Percentiles rank a stretch among this genome's conserved stretches.
Evolutionary conservation across 2,329 filamentous ascomycete species (phyloP).

Genomic region (Metarhizium sp.): DNA sequence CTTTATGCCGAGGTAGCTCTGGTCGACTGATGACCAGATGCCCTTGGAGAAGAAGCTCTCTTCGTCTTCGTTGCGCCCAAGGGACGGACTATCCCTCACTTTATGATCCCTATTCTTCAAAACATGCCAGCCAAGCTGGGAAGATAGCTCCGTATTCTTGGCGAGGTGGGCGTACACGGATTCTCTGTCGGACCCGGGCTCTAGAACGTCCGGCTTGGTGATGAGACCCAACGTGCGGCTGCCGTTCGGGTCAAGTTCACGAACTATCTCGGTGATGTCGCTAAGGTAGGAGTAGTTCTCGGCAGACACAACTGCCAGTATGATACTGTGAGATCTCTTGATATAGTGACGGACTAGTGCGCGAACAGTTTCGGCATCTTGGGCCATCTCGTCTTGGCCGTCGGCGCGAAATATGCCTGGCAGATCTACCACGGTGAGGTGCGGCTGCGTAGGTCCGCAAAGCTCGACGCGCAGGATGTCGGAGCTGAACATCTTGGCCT

Average conservation of each 20-base stretch:
- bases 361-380: slow-evolving; percentile 11
- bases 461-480: slow-evolving; percentile 40
- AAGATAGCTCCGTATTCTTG: slow-evolving; percentile 33
- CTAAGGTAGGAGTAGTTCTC: slow-evolving; percentile 50
- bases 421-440: slow-evolving; percentile 50
- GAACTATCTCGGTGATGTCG: slow-evolving; percentile 21
- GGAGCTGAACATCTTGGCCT: slow-evolving; percentile 25
- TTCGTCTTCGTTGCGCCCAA: slow-evolving; percentile 30
- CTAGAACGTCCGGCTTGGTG: slow-evolving; percentile 41
- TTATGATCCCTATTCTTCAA: slow-evolving; percentile 32
- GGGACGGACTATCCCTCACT: slow-evolving; percentile 17
- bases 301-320: slow-evolving; percentile 48
- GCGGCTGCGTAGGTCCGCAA: slow-evolving; percentile 34
- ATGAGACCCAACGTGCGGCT: slow-evolving; percentile 44
- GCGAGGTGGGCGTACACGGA: slow-evolving; percentile 30
- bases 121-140: slow-evolving; percentile 45
- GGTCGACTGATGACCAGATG: slow-evolving; percentile 26
- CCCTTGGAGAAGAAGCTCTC: slow-evolving; percentile 32
- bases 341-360: slow-evolving; percentile 46
- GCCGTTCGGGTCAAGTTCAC: slow-evolving; percentile 10
- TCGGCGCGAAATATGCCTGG: slow-evolving; percentile 43
- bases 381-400: slow-evolving; percentile 29
- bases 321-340: slow-evolving; percentile 44
- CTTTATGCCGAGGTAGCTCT: slow-evolving; percentile 34
- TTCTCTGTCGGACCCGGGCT: slow-evolving; percentile 28